Evolutionary conservation across 208 protist species (phyloP).

Genomic region (Leishmania amazonensis): DNA sequence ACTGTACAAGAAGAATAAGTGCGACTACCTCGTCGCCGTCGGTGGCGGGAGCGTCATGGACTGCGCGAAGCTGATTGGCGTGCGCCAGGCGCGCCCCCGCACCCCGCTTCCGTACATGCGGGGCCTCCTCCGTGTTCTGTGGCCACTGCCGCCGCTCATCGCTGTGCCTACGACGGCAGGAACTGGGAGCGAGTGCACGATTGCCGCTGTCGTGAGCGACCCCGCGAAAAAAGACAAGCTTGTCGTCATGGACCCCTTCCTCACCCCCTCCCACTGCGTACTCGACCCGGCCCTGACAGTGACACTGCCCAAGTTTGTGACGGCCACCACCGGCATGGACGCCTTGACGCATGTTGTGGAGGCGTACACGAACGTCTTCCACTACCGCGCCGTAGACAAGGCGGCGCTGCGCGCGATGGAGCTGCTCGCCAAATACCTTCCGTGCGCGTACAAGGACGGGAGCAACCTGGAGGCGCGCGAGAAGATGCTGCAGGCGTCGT

Average conservation of each 20-base stretch:
- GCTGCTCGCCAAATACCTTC: slow-evolving; percentile 62
- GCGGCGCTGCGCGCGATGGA: slow-evolving; percentile 47
- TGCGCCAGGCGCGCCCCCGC: slow-evolving; percentile 50
- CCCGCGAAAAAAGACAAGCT: slow-evolving; percentile 57
- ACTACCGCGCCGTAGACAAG: slow-evolving; percentile 45
- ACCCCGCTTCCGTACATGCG: slow-evolving; percentile 51
- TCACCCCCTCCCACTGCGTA: slow-evolving; percentile 72
- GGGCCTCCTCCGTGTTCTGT: slow-evolving; percentile 49
- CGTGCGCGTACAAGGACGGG: slow-evolving; percentile 48
- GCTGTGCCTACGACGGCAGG: slow-evolving; percentile 86
- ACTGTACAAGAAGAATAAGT: slow-evolving; percentile 42
- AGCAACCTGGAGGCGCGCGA: slow-evolving; percentile 53
- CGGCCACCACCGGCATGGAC: slow-evolving; percentile 86
- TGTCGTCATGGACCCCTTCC: slow-evolving; percentile 57
- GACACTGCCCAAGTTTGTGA: slow-evolving; percentile 70
- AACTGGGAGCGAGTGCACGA: slow-evolving; percentile 88
- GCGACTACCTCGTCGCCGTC: slow-evolving; percentile 74
- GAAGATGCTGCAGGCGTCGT: slow-evolving; percentile 77
- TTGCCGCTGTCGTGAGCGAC: slow-evolving; percentile 75
- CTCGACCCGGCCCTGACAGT: slow-evolving; percentile 79
- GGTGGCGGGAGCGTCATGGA: slow-evolving; percentile 90
- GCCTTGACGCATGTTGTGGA: slow-evolving; percentile 86
- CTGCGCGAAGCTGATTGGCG: slow-evolving; percentile 79
- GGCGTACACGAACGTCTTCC: slow-evolving; percentile 63
- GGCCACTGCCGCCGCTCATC: slow-evolving; percentile 52